Evolutionary conservation across 768 basidiomycete genomes (phyloP).

Genomic region (Jaapia argillacea): DNA sequence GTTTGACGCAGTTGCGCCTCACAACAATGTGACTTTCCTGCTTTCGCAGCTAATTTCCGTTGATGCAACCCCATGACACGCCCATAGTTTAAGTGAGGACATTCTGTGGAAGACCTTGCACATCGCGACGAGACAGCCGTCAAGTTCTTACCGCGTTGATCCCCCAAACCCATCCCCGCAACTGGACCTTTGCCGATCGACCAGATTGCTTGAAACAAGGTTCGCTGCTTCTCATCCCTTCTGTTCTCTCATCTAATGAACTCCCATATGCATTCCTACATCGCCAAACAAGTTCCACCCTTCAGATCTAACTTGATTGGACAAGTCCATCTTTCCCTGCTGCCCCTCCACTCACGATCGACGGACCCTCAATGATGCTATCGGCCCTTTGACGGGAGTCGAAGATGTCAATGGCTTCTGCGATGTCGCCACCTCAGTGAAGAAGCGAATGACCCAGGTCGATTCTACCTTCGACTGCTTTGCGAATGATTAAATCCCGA

Average conservation of each 20-base stretch:
- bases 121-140: no score
- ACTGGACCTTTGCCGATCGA: slow-evolving; percentile 29
- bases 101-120: slow-evolving; percentile 1
- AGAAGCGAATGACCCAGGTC: slow-evolving; percentile 26
- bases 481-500: slow-evolving; percentile 34
- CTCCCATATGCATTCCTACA: slow-evolving; percentile 20
- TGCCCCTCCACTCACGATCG: slow-evolving; percentile 23
- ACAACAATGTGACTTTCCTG: background rate
- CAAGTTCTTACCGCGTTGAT: no score
- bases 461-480: slow-evolving; percentile 33
- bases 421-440: slow-evolving; percentile 26
- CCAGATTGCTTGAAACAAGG: slow-evolving; percentile 23
- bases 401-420: slow-evolving; percentile 33
- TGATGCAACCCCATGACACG: background rate
- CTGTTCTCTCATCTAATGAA: background rate
- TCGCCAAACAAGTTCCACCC: slow-evolving; percentile 31
- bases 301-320: slow-evolving; percentile 39
- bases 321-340: slow-evolving; percentile 31
- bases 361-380: slow-evolving; percentile 39
- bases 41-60: background rate
- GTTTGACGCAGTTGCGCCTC: background rate
- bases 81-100: background rate
- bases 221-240: slow-evolving; percentile 4
- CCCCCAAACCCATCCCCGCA: no score
- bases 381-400: slow-evolving; percentile 34